Evolutionary conservation across 306 rosid genomes (phyloP).

Genomic region (Crataegus laevigata): DNA sequence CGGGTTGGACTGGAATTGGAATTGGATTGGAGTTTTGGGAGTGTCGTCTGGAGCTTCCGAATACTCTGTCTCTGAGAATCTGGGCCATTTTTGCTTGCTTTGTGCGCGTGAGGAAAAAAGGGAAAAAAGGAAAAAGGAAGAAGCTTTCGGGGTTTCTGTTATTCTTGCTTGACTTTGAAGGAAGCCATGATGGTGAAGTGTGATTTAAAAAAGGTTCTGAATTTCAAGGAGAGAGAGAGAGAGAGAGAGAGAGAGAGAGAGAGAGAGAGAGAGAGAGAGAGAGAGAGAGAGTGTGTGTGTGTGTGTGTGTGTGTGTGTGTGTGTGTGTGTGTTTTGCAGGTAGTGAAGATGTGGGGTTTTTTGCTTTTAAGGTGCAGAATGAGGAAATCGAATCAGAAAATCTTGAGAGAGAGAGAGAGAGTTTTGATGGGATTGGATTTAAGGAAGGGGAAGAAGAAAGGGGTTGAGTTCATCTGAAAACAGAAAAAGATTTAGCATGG

Average conservation of each 20-base stretch:
- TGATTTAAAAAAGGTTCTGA: background rate
- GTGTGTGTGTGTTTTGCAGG: background rate
- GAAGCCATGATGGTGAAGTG: conserved; percentile 11
- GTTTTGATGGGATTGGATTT: background rate
- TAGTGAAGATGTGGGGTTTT: background rate
- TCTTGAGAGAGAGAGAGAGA: background rate
- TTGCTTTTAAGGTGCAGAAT: background rate
- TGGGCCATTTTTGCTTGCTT: conserved; percentile 30
- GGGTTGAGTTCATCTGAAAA: background rate
- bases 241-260: background rate
- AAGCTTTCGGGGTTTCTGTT: background rate
- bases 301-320: no score
- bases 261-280: no score
- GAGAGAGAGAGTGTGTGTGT: no score
- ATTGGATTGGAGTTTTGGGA: background rate
- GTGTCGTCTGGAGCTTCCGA: conserved; percentile 34
- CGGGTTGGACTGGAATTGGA: conserved; percentile 8
- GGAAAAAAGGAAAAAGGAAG: background rate
- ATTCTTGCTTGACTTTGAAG: conserved; percentile 62
- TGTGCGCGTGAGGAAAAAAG: background rate
- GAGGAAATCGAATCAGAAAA: background rate
- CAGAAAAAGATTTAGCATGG: background rate
- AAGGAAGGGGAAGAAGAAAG: background rate
- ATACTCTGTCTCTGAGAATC: conserved; percentile 38
- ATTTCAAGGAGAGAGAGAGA: background rate